A percentile compares a stretch with the other conserved stretches of the same genome.
Evolutionary conservation across 2,329 filamentous ascomycete genomes (phyloP).

Genomic region (Sclerotinia borealis): DNA sequence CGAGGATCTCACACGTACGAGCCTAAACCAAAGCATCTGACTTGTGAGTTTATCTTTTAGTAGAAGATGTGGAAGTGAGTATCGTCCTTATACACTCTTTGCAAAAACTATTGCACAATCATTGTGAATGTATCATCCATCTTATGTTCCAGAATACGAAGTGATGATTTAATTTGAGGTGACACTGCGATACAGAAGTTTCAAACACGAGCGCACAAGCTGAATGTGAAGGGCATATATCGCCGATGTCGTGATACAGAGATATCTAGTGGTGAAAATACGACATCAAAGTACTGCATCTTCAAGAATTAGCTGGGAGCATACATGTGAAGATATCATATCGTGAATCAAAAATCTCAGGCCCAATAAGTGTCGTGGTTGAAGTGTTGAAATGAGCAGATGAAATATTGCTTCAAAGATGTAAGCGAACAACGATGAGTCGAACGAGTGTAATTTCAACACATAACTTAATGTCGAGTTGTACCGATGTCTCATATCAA

Average conservation of each 20-base stretch:
- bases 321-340: not conserved
- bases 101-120: not conserved
- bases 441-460: no score
- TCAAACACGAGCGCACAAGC: not conserved
- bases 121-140: not conserved
- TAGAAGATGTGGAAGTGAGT: not conserved
- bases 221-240: not conserved
- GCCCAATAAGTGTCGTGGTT: not conserved
- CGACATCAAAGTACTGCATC: not conserved
- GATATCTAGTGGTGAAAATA: no score
- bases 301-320: no score
- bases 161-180: not conserved
- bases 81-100: not conserved
- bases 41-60: not conserved
- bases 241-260: not conserved
- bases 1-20: not conserved
- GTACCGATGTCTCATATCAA: not conserved
- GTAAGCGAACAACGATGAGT: not conserved
- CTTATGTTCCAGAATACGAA: not conserved
- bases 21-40: not conserved
- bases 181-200: not conserved
- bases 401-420: no score
- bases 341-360: accelerated
- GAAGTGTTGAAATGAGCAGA: not conserved
- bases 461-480: not conserved